Evolutionary conservation across 208 protist genomes (phyloP).

Genomic region (Jaenimonas drosophilae): DNA sequence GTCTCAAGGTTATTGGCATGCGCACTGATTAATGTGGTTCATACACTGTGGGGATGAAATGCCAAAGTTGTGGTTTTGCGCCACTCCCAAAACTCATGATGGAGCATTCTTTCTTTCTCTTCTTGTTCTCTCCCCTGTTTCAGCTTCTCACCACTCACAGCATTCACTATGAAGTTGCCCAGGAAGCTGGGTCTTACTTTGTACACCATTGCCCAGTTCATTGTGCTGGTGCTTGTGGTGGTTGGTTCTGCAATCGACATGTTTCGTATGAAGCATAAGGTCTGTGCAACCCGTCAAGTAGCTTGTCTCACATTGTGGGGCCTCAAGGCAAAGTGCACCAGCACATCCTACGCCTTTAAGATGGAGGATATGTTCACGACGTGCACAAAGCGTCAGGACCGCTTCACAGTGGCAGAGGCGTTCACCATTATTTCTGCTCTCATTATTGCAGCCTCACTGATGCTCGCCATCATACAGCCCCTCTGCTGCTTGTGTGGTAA

Average conservation of each 20-base stretch:
- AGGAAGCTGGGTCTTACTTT: no score
- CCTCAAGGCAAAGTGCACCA: conserved; percentile 1
- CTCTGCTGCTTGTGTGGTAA: conserved; percentile 9
- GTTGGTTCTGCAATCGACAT: conserved; percentile 2
- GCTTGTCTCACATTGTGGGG: conserved; percentile 1
- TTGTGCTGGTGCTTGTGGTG: not conserved
- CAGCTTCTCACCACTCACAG: not conserved
- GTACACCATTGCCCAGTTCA: conserved; percentile 3
- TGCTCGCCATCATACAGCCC: conserved; percentile 1
- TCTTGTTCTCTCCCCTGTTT: not conserved
- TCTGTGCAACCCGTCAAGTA: not conserved
- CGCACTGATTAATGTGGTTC: no score
- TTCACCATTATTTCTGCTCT: conserved; percentile 9
- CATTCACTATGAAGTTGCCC: no score
- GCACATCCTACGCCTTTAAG: not conserved
- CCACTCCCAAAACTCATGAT: not conserved
- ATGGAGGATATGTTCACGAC: not conserved
- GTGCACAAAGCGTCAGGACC: not conserved
- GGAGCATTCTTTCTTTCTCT: not conserved
- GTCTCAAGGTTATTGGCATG: no score
- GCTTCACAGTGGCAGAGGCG: conserved; percentile 5
- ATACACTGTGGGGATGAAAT: no score
- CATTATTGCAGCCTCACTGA: conserved; percentile 2
- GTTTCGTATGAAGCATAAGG: not conserved
- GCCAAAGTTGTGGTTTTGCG: not conserved